A percentile compares a stretch with the other conserved stretches of the same genome.
phyloP scores from a whole-genome alignment of 331 rosid genomes.

The Pyracantha coccinea region DNA sequence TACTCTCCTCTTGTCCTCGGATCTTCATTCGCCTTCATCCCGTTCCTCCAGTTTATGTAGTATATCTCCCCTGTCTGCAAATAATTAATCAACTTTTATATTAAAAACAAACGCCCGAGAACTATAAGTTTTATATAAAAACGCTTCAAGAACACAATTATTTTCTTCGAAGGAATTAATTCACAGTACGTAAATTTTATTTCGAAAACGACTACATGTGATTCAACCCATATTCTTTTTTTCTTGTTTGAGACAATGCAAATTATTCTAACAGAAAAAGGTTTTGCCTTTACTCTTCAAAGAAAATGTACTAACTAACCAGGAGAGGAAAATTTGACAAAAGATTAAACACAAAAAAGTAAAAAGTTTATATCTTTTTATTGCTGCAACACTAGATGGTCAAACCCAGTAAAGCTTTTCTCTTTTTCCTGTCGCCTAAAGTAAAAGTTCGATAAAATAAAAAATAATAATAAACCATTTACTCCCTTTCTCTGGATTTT shows the following conservation, averaged over 20 bases:
- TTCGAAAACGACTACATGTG: not conserved
- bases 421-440: not conserved
- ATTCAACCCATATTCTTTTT: not conserved
- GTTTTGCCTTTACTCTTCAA: not conserved
- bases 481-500: not conserved
- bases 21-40: slow-evolving; percentile 88
- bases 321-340: not conserved
- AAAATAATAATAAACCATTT: not conserved
- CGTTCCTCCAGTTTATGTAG: slow-evolving; percentile 92
- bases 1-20: slow-evolving; percentile 46
- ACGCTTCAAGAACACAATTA: not conserved
- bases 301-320: not conserved
- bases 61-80: slow-evolving; percentile 91
- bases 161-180: too few species aligned
- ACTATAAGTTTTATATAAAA: too few species aligned
- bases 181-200: too few species aligned
- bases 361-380: not conserved
- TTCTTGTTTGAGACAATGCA: not conserved
- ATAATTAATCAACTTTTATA: not conserved
- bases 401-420: slow-evolving; percentile 8
- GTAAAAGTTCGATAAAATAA: not conserved
- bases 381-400: not conserved
- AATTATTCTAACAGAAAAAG: not conserved
- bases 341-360: slow-evolving; percentile 9
- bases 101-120: not conserved